These are phyloP conservation scores for Colletotrichum melonis DNA, from an alignment of 2,329 filamentous ascomycete species.

Conservation along the genomic window DNA sequence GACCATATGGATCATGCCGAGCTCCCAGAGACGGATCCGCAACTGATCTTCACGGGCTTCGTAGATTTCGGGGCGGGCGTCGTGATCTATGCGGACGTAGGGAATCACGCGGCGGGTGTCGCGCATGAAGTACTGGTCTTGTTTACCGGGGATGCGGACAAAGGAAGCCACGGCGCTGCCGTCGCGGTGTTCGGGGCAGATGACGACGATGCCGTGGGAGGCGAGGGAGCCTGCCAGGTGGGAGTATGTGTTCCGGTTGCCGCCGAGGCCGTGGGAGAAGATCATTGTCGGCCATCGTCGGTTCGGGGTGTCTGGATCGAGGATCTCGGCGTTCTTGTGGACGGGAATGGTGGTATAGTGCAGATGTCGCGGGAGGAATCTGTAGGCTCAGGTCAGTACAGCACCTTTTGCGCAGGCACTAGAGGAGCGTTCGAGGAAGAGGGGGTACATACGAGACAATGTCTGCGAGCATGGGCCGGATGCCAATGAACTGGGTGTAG, in stretches of 20 bases:
- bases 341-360: conserved; percentile 80
- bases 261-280: conserved; percentile 88
- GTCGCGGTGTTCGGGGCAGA: conserved; percentile 86
- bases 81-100: conserved; percentile 69
- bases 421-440: too few species aligned
- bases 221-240: conserved; percentile 82
- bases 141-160: conserved; percentile 70
- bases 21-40: conserved; percentile 81
- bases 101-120: conserved; percentile 52
- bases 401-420: too few species aligned
- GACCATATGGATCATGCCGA: conserved; percentile 77
- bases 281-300: conserved; percentile 83
- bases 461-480: conserved; percentile 67
- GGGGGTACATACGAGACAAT: conserved; percentile 65
- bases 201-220: conserved; percentile 82
- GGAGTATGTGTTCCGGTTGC: conserved; percentile 87
- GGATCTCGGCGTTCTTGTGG: conserved; percentile 75
- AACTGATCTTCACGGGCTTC: conserved; percentile 77
- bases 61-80: conserved; percentile 73
- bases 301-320: conserved; percentile 57
- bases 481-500: conserved; percentile 81
- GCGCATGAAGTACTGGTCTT: conserved; percentile 49
- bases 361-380: conserved; percentile 76
- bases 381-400: conserved; percentile 42
- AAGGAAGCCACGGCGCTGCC: conserved; percentile 82